A percentile compares a stretch with the other conserved stretches of the same genome.
phyloP scores from a whole-genome alignment of 129 eudicot species.

The Flaveria brownii region DNA sequence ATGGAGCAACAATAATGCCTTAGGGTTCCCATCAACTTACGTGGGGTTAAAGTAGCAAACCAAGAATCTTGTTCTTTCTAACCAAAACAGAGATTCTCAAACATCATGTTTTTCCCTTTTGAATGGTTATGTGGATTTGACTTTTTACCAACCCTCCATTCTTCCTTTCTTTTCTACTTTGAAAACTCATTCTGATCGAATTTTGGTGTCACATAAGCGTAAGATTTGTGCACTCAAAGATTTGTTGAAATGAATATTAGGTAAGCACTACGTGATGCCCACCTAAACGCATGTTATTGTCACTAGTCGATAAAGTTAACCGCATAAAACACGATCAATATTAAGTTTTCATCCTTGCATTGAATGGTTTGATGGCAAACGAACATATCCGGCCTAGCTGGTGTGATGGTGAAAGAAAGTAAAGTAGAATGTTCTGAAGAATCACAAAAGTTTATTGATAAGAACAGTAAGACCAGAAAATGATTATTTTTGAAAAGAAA shows the following conservation, averaged over 20 bases:
- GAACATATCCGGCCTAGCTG: conserved; percentile 4
- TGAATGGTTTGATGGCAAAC: conserved; percentile 20
- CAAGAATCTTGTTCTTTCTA: conserved; percentile 33
- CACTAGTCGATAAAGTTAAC: neutral
- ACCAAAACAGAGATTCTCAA: conserved; percentile 22
- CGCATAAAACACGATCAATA: neutral
- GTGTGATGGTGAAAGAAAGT: conserved; percentile 29
- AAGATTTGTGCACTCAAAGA: conserved; percentile 19
- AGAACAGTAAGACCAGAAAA: conserved; percentile 28
- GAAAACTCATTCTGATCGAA: neutral
- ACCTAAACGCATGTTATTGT: conserved; percentile 19
- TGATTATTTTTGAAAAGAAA: conserved; percentile 21
- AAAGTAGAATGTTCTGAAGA: conserved; percentile 27
- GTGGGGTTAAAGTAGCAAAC: conserved; percentile 31
- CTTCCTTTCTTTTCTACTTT: conserved; percentile 6
- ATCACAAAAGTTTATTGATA: conserved; percentile 32
- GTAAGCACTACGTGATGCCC: conserved; percentile 18
- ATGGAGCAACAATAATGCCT: conserved; percentile 21
- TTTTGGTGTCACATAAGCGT: conserved; percentile 27
- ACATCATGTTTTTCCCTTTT: conserved; percentile 10
- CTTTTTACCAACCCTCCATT: conserved; percentile 20
- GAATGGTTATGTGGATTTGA: conserved; percentile 24
- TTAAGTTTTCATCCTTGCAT: neutral
- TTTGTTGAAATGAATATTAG: conserved; percentile 24
- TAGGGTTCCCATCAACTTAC: conserved; percentile 14